These are phyloP conservation scores for Fusarium lyarnte DNA, from an alignment of 2,329 filamentous ascomycete species.

Conservation along the genomic window DNA sequence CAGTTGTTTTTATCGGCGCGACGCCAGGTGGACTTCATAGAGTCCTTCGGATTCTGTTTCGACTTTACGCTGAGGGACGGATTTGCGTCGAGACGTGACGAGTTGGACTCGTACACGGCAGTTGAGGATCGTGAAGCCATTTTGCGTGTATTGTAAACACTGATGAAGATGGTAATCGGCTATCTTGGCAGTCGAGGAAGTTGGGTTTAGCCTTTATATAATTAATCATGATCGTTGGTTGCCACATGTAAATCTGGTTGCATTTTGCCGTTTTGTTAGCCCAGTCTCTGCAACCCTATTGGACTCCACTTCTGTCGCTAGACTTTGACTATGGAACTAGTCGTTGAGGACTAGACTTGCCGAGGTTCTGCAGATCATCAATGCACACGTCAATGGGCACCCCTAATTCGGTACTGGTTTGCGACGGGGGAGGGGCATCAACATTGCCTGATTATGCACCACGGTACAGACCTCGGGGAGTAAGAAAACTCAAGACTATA, in stretches of 20 bases:
- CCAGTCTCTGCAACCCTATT: not conserved
- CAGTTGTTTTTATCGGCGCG: not conserved
- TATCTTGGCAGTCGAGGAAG: not conserved
- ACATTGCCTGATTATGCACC: not conserved
- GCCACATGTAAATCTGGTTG: not conserved
- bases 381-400: not conserved
- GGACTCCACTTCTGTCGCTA: not conserved
- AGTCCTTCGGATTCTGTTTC: not conserved
- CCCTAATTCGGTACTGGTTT: not conserved
- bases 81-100: not conserved
- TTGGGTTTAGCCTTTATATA: not conserved
- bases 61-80: not conserved
- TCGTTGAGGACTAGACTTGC: not conserved
- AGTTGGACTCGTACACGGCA: not conserved
- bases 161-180: not conserved
- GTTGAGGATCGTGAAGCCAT: conserved; percentile 2
- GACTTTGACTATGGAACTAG: not conserved
- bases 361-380: not conserved
- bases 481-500: no score
- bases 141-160: not conserved
- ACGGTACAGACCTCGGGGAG: no score
- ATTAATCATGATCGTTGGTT: not conserved
- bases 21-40: not conserved
- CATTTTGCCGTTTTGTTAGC: not conserved
- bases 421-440: not conserved